A percentile compares a stretch with the other conserved stretches of the same genome.
These are phyloP conservation scores for Symbiodinium pilosum DNA, from an alignment of 73 alveolate species.

Conservation along the genomic window DNA sequence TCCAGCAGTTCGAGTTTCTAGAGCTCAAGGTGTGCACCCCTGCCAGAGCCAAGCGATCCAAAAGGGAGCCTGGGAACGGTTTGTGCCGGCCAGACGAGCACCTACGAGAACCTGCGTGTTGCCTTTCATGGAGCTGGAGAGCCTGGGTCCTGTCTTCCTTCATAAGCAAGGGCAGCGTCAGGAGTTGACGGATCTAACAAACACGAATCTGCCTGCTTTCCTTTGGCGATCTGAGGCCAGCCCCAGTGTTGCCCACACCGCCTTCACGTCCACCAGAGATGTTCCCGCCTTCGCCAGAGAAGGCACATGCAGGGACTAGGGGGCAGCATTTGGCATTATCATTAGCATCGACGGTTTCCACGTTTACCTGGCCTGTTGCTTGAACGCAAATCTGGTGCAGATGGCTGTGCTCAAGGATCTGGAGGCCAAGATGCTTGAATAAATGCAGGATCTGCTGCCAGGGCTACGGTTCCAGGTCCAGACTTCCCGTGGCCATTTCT, in stretches of 20 bases:
- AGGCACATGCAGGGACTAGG: not conserved
- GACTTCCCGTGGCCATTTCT: no score
- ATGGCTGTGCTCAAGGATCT: not conserved
- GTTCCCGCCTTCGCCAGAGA: slow-evolving; percentile 40
- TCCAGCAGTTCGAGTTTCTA: slow-evolving; percentile 67
- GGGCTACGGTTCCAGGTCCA: no score
- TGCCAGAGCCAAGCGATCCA: not conserved
- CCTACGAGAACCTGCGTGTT: slow-evolving; percentile 81
- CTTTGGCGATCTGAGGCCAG: slow-evolving; percentile 4
- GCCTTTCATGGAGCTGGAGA: slow-evolving; percentile 90
- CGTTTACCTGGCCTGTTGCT: no score
- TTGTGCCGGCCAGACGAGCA: slow-evolving; percentile 23
- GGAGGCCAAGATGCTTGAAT: not conserved
- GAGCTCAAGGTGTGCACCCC: slow-evolving; percentile 72
- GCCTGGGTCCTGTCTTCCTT: not conserved
- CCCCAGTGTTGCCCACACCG: slow-evolving; percentile 73
- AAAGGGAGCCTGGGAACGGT: not conserved
- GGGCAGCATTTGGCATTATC: no score
- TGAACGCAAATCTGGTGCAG: not conserved
- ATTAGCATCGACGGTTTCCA: no score
- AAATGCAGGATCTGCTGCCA: no score
- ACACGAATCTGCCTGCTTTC: not conserved
- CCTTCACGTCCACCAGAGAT: slow-evolving; percentile 71
- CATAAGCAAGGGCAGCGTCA: not conserved
- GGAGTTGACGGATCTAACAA: not conserved